phyloP scores from a whole-genome alignment of 495 filamentous ascomycete species.

The Stereocaulon alpinum region DNA sequence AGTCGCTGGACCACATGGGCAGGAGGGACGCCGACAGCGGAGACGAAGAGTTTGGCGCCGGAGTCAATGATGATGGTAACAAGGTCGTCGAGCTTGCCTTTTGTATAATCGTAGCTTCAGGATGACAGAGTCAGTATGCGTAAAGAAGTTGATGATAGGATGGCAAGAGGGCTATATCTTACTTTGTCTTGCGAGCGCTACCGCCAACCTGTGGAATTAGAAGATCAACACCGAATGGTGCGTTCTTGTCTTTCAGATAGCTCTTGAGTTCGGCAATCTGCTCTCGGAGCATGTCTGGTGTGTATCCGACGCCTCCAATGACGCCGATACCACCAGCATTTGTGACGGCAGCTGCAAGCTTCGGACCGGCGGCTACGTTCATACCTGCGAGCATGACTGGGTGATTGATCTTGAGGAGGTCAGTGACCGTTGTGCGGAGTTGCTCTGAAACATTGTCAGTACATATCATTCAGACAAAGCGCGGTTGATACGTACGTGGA shows the following conservation, averaged over 20 bases:
- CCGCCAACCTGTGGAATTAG: conserved; percentile 91
- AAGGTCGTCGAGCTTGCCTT: conserved; percentile 90
- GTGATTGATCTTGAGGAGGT: conserved; percentile 95
- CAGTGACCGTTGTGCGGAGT: conserved; percentile 80
- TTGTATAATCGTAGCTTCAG: conserved; percentile 94
- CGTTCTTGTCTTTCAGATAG: conserved; percentile 83
- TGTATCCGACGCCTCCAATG: conserved; percentile 93
- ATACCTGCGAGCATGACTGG: conserved; percentile 93
- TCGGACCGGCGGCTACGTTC: conserved; percentile 97
- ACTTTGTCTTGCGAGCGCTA: conserved; percentile 90
- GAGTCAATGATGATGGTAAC: conserved; percentile 86
- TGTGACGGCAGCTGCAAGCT: conserved; percentile 92
- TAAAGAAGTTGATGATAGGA: neutral
- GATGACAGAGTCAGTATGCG: conserved; percentile 2
- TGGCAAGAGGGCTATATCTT: conserved; percentile 6
- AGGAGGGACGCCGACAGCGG: conserved; percentile 89
- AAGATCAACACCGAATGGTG: conserved; percentile 96
- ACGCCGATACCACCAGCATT: conserved; percentile 96
- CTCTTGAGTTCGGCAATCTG: conserved; percentile 92
- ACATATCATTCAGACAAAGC: neutral
- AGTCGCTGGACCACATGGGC: conserved; percentile 78
- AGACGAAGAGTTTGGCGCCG: conserved; percentile 88
- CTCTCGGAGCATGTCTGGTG: conserved; percentile 89
- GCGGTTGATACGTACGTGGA: conserved; percentile 54
- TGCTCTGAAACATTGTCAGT: conserved; percentile 45